Conservation (phyloP, 2,329 filamentous ascomycete species). For the Ambrosiella beaveri region DNA sequence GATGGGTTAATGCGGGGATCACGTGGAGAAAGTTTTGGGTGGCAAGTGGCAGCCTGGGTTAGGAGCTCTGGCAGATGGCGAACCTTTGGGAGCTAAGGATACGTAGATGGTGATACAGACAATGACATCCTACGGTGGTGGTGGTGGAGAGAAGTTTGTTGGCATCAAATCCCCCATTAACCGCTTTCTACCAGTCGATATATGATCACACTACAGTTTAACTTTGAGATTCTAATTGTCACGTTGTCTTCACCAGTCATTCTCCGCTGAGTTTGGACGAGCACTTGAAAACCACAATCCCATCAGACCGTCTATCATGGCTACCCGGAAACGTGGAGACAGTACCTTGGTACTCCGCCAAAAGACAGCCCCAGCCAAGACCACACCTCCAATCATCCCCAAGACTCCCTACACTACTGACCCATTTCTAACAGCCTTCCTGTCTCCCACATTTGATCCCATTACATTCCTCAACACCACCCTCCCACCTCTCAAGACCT, state of each 20-base stretch:
- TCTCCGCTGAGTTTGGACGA: too few species aligned
- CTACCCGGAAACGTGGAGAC: constrained; percentile 9
- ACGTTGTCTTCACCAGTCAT: too few species aligned
- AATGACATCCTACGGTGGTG: background rate
- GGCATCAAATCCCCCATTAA: too few species aligned
- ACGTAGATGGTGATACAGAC: constrained; percentile 1
- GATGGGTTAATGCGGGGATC: background rate
- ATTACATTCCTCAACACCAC: constrained; percentile 69
- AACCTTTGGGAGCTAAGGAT: background rate
- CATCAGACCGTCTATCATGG: constrained; percentile 1
- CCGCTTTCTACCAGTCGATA: too few species aligned
- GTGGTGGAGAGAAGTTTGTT: too few species aligned
- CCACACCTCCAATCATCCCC: constrained; percentile 22
- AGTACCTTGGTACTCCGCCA: constrained; percentile 9
- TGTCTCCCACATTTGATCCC: constrained; percentile 61
- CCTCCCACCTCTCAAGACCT: constrained; percentile 46
- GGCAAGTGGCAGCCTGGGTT: background rate
- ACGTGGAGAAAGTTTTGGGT: background rate
- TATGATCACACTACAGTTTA: too few species aligned
- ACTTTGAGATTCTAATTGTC: too few species aligned
- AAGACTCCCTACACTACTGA: constrained; percentile 51
- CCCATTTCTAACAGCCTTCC: constrained; percentile 56
- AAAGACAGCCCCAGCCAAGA: constrained; percentile 7
- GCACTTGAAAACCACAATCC: background rate
- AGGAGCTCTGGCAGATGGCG: background rate